phyloP scores from a whole-genome alignment of 2,329 filamentous ascomycete genomes.

The Sporothrix protearum region DNA sequence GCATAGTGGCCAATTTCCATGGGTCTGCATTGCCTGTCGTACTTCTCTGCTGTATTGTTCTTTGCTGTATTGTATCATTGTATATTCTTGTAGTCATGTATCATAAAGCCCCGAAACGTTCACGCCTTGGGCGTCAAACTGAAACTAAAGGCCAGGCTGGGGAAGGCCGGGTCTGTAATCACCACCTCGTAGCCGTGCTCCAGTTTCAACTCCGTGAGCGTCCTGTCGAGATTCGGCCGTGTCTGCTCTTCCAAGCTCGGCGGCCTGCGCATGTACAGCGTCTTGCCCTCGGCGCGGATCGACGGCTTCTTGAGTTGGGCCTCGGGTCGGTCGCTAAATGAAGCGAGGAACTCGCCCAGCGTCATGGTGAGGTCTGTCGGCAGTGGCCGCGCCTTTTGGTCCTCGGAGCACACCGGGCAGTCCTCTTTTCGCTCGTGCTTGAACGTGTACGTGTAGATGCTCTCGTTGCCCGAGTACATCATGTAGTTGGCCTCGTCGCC shows the following conservation, averaged over 20 bases:
- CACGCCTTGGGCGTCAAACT: slow-evolving; percentile 46
- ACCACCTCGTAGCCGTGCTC: slow-evolving; percentile 80
- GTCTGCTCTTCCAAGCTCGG: slow-evolving; percentile 80
- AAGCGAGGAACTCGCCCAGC: slow-evolving; percentile 79
- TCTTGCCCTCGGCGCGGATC: slow-evolving; percentile 72
- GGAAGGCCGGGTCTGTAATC: slow-evolving; percentile 89
- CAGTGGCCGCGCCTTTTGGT: slow-evolving; percentile 73
- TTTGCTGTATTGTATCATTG: too few species aligned
- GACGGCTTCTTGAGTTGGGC: slow-evolving; percentile 93
- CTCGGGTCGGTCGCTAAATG: slow-evolving; percentile 76
- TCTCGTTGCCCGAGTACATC: slow-evolving; percentile 97
- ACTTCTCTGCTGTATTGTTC: too few species aligned
- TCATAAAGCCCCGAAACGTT: background rate
- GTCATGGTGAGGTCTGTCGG: slow-evolving; percentile 67
- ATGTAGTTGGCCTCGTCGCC: slow-evolving; percentile 86
- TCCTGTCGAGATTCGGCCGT: slow-evolving; percentile 74
- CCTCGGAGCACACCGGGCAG: slow-evolving; percentile 76
- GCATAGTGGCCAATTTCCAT: too few species aligned
- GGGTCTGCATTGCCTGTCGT: too few species aligned
- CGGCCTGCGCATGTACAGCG: slow-evolving; percentile 85
- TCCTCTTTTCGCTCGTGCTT: slow-evolving; percentile 90
- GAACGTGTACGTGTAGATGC: slow-evolving; percentile 97
- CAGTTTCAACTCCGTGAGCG: slow-evolving; percentile 67
- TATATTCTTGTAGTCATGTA: background rate
- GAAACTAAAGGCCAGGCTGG: slow-evolving; percentile 64